phyloP scores from a whole-genome alignment of 768 basidiomycete species.

The Zangia roseola region DNA sequence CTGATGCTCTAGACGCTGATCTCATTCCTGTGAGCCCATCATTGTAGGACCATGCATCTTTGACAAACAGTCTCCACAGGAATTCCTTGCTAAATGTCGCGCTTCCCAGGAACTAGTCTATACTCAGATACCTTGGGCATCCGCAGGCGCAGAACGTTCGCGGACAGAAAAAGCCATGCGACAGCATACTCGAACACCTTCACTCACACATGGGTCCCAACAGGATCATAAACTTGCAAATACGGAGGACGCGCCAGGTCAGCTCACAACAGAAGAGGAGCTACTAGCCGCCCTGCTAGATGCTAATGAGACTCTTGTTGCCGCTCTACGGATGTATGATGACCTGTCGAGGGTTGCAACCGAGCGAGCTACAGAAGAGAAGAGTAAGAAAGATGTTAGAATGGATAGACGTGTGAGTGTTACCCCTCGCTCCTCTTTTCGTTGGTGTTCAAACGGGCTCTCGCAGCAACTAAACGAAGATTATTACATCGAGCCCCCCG shows the following conservation, averaged over 20 bases:
- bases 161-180: slow-evolving; percentile 35
- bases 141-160: slow-evolving; percentile 74
- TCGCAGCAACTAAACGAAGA: slow-evolving; percentile 27
- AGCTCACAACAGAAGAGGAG: slow-evolving; percentile 69
- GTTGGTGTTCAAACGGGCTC: slow-evolving; percentile 18
- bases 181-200: slow-evolving; percentile 15
- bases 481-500: slow-evolving; percentile 18
- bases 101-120: slow-evolving; percentile 82
- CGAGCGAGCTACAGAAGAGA: slow-evolving; percentile 56
- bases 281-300: slow-evolving; percentile 70
- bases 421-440: slow-evolving; percentile 20
- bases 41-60: neutral
- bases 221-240: slow-evolving; percentile 21
- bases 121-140: slow-evolving; percentile 90
- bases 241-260: slow-evolving; percentile 35
- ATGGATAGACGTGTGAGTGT: slow-evolving; percentile 60
- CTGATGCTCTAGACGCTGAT: slow-evolving; percentile 62
- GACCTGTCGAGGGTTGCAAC: slow-evolving; percentile 70
- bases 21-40: slow-evolving; percentile 60
- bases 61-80: slow-evolving; percentile 43
- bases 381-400: slow-evolving; percentile 64
- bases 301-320: slow-evolving; percentile 70
- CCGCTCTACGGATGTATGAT: slow-evolving; percentile 70
- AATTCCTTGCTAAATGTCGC: slow-evolving; percentile 78
- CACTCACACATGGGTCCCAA: slow-evolving; percentile 19